Base-by-base conservation (phyloP, 208 protist species). In the Trichomonas vaginalis region DNA sequence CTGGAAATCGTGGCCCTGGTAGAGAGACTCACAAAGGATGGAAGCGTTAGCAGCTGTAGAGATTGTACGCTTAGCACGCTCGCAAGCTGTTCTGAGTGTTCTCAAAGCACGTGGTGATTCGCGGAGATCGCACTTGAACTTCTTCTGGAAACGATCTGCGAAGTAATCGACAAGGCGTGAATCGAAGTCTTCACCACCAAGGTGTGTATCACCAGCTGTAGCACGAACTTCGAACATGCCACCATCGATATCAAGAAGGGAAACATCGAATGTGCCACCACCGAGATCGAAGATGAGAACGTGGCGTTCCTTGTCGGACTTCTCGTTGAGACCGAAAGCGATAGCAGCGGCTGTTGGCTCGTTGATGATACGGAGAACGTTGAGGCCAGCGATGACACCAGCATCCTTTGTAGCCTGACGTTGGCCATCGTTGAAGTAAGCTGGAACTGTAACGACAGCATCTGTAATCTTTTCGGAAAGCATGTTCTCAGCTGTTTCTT, bases 171-270 rank as follows among this genome's bases (percentile, higher is more conserved):
- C 98, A 23, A 99, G 96, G 96, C 98, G 97, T 97, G 98, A 99
- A 97, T 97, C 96, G 96, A 97, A 97, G 96, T 97, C 99, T 98
- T 99, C 99, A 95, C 99, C 99, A 86, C 99, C 99, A 32, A 99
- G 98, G 96, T 98, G 98, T 27, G 98, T 99, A 97, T 99, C 98
- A 88, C 99, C 99, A 96, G 99, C 99, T 51, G 98, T 99, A 45
- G 86, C 96, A 70, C 96, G 95, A 61, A 97, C 98, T 97, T 99
- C 98, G 97, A 99, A 99, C 27, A 99, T 98, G 96, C 98, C 98
- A 46, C 86, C 95, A 39, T 96, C 95, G 96, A 99, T 98, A 96
- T 98, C 97, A 0, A 99, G 97, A 88, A 99, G 98, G 12, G 98
- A 99, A 96, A 99, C 98, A 97, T 99, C 99, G 97, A 99, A n/a